These are phyloP conservation scores for Ramalina intermedia DNA, from an alignment of 495 filamentous ascomycete genomes.

Conservation along the genomic window DNA sequence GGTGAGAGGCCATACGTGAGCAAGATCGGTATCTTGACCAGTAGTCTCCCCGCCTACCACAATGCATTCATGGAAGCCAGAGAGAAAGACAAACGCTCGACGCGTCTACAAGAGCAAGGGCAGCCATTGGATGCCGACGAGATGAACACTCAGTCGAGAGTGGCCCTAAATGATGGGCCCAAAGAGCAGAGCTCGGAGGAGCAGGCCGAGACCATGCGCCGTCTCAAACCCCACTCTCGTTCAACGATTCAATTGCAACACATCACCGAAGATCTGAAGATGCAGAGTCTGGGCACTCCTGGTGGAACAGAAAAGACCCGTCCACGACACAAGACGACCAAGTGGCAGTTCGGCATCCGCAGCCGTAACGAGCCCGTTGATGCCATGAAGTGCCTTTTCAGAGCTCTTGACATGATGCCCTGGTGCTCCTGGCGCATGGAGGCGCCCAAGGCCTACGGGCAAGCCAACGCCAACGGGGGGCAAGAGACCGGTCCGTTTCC, in stretches of 20 bases:
- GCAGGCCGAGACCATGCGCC: constrained; percentile 57
- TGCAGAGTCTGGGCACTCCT: neutral
- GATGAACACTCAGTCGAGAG: constrained; percentile 1
- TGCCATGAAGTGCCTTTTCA: constrained; percentile 85
- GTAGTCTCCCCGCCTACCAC: constrained; percentile 79
- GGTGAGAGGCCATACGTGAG: constrained; percentile 36
- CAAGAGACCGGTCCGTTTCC: constrained; percentile 10
- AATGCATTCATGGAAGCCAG: constrained; percentile 72
- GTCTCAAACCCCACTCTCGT: constrained; percentile 68
- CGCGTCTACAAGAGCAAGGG: constrained; percentile 10
- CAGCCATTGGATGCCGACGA: constrained; percentile 9
- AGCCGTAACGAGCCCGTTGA: constrained; percentile 87
- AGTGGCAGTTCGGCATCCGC: constrained; percentile 96
- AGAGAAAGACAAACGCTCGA: constrained; percentile 27
- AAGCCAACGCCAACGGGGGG: constrained; percentile 13
- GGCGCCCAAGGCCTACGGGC: constrained; percentile 20
- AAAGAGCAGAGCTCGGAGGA: constrained; percentile 48
- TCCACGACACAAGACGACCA: constrained; percentile 43
- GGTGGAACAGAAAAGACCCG: constrained; percentile 31
- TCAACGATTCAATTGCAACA: constrained; percentile 35
- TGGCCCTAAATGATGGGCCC: constrained; percentile 3
- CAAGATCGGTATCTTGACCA: constrained; percentile 80
- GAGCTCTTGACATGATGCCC: constrained; percentile 71
- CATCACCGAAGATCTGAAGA: constrained; percentile 10
- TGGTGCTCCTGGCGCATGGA: constrained; percentile 59